These are phyloP conservation scores for Thalassiosira delicatula DNA, from an alignment of 352 stramenopile species.

Conservation along the genomic window DNA sequence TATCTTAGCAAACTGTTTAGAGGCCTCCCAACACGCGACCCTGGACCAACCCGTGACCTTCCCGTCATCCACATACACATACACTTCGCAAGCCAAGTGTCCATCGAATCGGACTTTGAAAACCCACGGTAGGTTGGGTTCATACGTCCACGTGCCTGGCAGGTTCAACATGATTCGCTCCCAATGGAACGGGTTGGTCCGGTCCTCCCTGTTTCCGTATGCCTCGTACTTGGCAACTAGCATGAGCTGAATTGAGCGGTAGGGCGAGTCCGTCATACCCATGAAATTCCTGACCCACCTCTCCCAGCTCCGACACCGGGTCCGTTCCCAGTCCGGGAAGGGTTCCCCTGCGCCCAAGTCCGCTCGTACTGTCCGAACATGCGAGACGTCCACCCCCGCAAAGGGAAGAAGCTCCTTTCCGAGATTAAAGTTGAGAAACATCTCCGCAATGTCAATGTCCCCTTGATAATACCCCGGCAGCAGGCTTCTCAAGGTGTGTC, in stretches of 20 bases:
- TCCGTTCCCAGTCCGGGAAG: neutral
- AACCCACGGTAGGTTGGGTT: conserved; percentile 43
- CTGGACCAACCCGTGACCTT: conserved; percentile 10
- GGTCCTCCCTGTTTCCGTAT: conserved; percentile 14
- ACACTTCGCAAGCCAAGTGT: conserved; percentile 2
- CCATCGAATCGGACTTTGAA: conserved; percentile 15
- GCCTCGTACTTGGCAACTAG: neutral
- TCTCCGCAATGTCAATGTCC: conserved; percentile 46
- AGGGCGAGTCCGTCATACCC: conserved; percentile 41
- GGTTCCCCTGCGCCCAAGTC: too few species aligned
- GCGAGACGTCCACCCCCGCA: conserved; percentile 39
- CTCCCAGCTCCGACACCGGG: conserved; percentile 16
- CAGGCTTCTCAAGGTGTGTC: conserved; percentile 15
- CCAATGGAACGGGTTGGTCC: conserved; percentile 48
- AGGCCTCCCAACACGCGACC: conserved; percentile 14
- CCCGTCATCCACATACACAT: conserved; percentile 44
- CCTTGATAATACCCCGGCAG: conserved; percentile 16
- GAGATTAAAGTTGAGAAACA: conserved; percentile 50
- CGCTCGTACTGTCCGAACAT: neutral
- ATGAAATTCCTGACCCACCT: conserved; percentile 44
- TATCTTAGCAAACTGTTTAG: neutral
- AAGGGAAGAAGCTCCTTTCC: neutral
- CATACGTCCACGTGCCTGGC: conserved; percentile 39
- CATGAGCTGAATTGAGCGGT: conserved; percentile 2
- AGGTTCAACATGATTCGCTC: conserved; percentile 33